phyloP scores from a whole-genome alignment of 2,329 filamentous ascomycete species.

The Ceratocystis cacaofunesta region DNA sequence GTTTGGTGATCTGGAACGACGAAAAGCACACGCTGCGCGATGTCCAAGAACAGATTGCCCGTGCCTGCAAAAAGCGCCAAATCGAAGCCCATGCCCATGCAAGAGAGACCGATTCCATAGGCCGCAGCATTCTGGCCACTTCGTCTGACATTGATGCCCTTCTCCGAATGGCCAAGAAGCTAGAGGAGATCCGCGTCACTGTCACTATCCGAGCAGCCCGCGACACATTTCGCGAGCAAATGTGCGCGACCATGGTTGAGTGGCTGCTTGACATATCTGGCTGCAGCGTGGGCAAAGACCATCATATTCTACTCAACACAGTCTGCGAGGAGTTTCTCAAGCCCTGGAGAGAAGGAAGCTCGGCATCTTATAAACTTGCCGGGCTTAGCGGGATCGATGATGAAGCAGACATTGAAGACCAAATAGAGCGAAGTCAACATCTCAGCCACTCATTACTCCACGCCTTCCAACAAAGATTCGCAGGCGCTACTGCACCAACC shows the following conservation, averaged over 20 bases:
- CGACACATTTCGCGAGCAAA: conserved; percentile 93
- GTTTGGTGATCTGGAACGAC: conserved; percentile 88
- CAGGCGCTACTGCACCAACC: conserved; percentile 16
- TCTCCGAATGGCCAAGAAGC: conserved; percentile 63
- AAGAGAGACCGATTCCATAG: conserved; percentile 77
- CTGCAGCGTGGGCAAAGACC: conserved; percentile 69
- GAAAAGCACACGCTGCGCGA: conserved; percentile 95
- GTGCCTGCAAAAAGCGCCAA: conserved; percentile 64
- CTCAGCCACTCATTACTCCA: conserved; percentile 27
- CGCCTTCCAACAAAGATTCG: conserved; percentile 21
- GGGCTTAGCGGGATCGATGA: conserved; percentile 71
- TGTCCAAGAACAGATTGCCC: conserved; percentile 75
- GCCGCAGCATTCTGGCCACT: conserved; percentile 71
- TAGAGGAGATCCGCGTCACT: conserved; percentile 91
- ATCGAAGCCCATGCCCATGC: conserved; percentile 59
- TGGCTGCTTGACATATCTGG: conserved; percentile 90
- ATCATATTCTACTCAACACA: conserved; percentile 59
- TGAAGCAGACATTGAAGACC: conserved; percentile 49
- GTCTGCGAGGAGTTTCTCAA: conserved; percentile 87
- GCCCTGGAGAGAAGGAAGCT: conserved; percentile 75
- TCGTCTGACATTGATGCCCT: conserved; percentile 56
- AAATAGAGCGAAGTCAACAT: conserved; percentile 24
- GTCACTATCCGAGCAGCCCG: conserved; percentile 86
- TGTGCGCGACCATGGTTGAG: conserved; percentile 95
- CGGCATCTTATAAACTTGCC: conserved; percentile 62